Conservation (phyloP, 2,329 filamentous ascomycete genomes). For the Pseudogymnoascus sp. region DNA sequence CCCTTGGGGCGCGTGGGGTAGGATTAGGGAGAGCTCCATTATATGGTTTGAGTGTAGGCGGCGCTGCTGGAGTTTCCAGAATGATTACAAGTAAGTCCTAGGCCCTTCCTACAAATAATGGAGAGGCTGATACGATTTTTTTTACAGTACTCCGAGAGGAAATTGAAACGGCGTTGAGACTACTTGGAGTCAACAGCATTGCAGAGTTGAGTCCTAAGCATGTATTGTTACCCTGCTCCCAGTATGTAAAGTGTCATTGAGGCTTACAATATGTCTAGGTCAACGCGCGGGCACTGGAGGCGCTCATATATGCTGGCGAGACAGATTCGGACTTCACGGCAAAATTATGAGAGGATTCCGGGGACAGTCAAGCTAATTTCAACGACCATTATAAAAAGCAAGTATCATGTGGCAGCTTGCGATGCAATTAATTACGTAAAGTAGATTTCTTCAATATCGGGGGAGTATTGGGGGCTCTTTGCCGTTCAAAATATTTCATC, state of each 20-base stretch:
- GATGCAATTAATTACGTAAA: background rate
- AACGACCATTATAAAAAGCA: background rate
- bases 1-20: constrained; percentile 13
- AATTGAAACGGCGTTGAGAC: constrained; percentile 56
- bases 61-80: constrained; percentile 46
- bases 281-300: background rate
- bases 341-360: background rate
- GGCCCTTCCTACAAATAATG: background rate
- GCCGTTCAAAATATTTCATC: background rate
- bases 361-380: background rate
- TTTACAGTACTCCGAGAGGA: constrained; percentile 43
- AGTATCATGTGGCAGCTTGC: background rate
- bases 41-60: constrained; percentile 42
- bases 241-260: background rate
- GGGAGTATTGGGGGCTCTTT: background rate
- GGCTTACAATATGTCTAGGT: background rate
- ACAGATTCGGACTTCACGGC: background rate
- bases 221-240: background rate
- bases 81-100: constrained; percentile 34
- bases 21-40: constrained; percentile 13
- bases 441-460: background rate
- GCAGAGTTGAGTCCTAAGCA: constrained; percentile 36
- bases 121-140: background rate
- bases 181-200: constrained; percentile 55
- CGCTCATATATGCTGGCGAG: background rate